Percentiles rank a stretch among this genome's conserved stretches.
These are phyloP conservation scores for Leishmania mexicana DNA, from an alignment of 208 protist genomes.

Conservation along the genomic window DNA sequence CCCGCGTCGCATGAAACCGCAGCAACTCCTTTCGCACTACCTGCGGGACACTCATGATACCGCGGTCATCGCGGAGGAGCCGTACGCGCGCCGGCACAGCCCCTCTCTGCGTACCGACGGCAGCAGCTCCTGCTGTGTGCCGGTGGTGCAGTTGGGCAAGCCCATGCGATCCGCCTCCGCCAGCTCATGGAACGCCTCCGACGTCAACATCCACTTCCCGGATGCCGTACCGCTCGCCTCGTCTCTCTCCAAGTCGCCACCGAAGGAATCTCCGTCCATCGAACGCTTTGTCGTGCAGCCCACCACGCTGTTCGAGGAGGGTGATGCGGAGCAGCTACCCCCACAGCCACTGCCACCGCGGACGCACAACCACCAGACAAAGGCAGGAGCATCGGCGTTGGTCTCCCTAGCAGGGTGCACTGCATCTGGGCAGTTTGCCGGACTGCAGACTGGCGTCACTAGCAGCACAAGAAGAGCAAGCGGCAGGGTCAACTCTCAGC, in stretches of 20 bases:
- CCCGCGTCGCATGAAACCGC: background rate
- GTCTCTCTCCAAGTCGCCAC: background rate
- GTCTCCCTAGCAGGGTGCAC: background rate
- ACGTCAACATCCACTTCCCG: background rate
- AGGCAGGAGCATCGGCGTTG: too few species aligned
- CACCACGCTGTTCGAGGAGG: background rate
- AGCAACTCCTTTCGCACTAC: background rate
- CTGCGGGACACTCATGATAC: background rate
- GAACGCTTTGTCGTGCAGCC: slow-evolving; percentile 18
- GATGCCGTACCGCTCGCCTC: background rate
- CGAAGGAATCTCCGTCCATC: background rate
- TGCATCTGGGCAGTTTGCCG: background rate
- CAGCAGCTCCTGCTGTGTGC: background rate
- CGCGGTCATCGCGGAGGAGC: background rate
- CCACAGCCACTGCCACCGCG: background rate
- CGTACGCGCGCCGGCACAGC: background rate
- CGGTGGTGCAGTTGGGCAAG: slow-evolving; percentile 10
- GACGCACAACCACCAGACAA: background rate
- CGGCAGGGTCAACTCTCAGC: slow-evolving; percentile 15
- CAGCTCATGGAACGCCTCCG: slow-evolving; percentile 6
- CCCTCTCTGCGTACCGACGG: slow-evolving; percentile 17
- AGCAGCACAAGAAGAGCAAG: background rate
- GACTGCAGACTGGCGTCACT: background rate
- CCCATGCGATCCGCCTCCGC: slow-evolving; percentile 10
- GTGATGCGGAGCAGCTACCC: background rate